Evolutionary conservation across 345 rosid species (phyloP), one percentile per base, ranked within the genome.

Genomic region (Melaleuca quinquenervia): DNA sequence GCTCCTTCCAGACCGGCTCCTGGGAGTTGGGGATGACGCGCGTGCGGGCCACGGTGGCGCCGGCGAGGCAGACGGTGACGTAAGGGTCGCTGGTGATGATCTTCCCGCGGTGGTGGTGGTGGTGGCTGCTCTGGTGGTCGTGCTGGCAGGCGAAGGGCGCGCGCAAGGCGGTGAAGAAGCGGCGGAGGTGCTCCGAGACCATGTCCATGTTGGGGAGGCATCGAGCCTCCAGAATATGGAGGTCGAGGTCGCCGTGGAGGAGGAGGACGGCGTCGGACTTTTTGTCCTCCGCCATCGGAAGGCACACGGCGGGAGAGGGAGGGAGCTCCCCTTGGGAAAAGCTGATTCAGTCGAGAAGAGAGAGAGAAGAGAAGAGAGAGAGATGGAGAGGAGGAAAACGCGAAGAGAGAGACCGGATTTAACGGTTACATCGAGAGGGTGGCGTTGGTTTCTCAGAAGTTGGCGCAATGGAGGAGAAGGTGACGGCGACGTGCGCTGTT

Each of bases 81-180:
- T 96, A 96, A 6, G 99, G 98, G 50, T 96, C 98, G 88, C 96
- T 95, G 54, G 96, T 95, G 83, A 95, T 93, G 86, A 94, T 94
- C 82, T 90, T 92, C 52, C 85, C 32, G 26, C 85, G 64, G 86
- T 88, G 88, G 44, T 82, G 90, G 48, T 56, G 88, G 62, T 27
- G 85, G 51, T 54, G 82, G 62, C 55, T 83, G 7, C 50, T 24
- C 53, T 21, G 36, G 45, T 27, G 5, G 16, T 44, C 56, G 78
- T 5, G 18, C 51, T 45, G 50, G 8, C 83, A 14, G 41, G 75
- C 11, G 87, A 83, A 89, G 24, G 93, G 94, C 75, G 86, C 85
- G 16, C 89, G 87, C 54, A 92, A 93, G 18, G 91, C 89, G 20
- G 86, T 27, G 86, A 95, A 91, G 85, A 86, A 92, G 12, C 91